Conservation (phyloP, 371 early-diverging fungal genomes). For the Mucor piriformis region DNA sequence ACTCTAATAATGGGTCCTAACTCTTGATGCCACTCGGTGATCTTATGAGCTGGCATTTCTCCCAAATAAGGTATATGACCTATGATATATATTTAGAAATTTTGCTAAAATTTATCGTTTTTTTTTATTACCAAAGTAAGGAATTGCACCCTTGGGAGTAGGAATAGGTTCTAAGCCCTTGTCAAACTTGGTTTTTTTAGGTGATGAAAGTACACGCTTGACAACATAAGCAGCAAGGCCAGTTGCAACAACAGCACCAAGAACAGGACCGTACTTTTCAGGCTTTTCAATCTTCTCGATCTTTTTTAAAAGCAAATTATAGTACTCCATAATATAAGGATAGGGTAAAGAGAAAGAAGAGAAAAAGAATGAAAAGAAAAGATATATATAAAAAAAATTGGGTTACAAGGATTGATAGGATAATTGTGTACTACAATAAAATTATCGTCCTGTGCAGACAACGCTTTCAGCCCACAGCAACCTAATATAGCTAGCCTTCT, state of each 20-base stretch:
- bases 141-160: conserved; percentile 12
- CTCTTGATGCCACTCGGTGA: conserved; percentile 25
- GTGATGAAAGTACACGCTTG: neutral
- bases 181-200: neutral
- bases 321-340: neutral
- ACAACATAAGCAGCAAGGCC: neutral
- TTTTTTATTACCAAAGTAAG: conserved; percentile 15
- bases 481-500: too few relatives aligned
- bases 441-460: too few relatives aligned
- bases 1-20: conserved; percentile 23
- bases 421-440: neutral
- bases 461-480: too few relatives aligned
- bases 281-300: neutral
- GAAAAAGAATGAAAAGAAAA: neutral
- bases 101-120: too few relatives aligned
- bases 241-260: conserved; percentile 3
- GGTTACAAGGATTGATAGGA: neutral
- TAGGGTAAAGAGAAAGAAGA: neutral
- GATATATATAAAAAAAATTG: too few relatives aligned
- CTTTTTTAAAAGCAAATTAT: neutral
- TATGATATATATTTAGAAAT: neutral
- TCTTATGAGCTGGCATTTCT: conserved; percentile 6
- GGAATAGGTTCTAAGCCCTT: conserved; percentile 11
- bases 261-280: conserved; percentile 1
- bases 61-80: conserved; percentile 19